Base-by-base conservation (phyloP, 2,329 filamentous ascomycete genomes). In the Venturia pyrina region DNA sequence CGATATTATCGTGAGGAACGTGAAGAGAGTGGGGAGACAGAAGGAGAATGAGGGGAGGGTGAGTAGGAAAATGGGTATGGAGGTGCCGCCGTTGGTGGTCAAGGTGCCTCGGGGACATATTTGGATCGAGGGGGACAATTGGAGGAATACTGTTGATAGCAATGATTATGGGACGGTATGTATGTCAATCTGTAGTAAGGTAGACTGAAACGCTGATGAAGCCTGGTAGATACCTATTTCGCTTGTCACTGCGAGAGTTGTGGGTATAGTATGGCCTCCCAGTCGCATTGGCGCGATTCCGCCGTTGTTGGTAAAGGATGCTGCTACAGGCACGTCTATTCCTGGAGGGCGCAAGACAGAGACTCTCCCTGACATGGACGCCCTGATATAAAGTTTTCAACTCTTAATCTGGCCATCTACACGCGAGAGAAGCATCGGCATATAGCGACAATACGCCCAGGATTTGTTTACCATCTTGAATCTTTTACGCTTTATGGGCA, bases 101-200 rank as follows among this genome's bases (percentile, higher is more conserved):
- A 82, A 83, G 68, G 85, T 99, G 28, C 93, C 93, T 5, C 83
- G 83, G 68, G 91, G 91, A 21, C 93, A 98, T 78, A 83, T 98
- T 37, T 99, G 95, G 95, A 86, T 99, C 0, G 93, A 98, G 75
- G 95, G 95, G 1, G 95, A 99, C 74, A 91, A 89, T 71, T 84
- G 85, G 70, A 82, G 84, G 63, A 84, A 85, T 71, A 91, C 86
- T 65, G 75, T 87, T 67, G 95, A 99, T 78, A 96, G 92, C 76
- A 96, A 96, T 77, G 86, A 86, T 15, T 97, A 96, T 75, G 95
- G 95, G 0, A 91, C 95, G 5, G 75, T 82, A 56, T 72, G 74
- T 68, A 24, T 40, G 32, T 17, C 17, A 28, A 28, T 17, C 6
- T 10, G 24, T 10, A 21, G 15, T 21, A 19, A 15, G 2, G 2